phyloP scores from a whole-genome alignment of 225 moss, liverwort and hornwort genomes.

The Straminergon stramineum region DNA sequence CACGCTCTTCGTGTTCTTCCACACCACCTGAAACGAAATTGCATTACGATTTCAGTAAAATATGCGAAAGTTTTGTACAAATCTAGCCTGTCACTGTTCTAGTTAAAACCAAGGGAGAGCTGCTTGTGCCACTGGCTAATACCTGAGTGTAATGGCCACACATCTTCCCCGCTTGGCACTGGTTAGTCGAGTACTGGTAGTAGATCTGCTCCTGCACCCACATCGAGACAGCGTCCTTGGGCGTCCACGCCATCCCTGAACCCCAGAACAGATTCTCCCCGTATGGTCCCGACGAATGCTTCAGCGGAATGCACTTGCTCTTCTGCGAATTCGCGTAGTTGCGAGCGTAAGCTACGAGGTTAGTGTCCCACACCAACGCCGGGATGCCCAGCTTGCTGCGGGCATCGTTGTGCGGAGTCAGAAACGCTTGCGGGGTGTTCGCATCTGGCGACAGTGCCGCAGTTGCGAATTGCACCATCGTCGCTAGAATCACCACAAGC shows the following conservation, averaged over 20 bases:
- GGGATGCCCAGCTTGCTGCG: constrained; percentile 15
- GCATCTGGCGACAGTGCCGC: constrained; percentile 12
- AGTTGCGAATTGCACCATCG: neutral
- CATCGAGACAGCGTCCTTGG: constrained; percentile 11
- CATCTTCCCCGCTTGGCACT: constrained; percentile 12
- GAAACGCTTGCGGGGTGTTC: constrained; percentile 6
- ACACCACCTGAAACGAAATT: constrained; percentile 23
- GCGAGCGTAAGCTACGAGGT: constrained; percentile 11
- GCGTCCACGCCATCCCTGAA: constrained; percentile 11
- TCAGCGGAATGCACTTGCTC: constrained; percentile 8
- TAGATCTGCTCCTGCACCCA: constrained; percentile 28
- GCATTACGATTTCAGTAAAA: too few species aligned
- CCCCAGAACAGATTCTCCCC: constrained; percentile 60
- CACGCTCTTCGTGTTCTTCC: constrained; percentile 17
- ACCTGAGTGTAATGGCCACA: constrained; percentile 56
- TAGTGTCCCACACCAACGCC: constrained; percentile 9
- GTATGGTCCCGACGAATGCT: constrained; percentile 20
- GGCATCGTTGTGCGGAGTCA: constrained; percentile 36
- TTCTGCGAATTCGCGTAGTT: constrained; percentile 14
- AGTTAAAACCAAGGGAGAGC: neutral
- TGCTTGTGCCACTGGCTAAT: neutral
- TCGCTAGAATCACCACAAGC: neutral
- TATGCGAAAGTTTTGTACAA: neutral
- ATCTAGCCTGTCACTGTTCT: neutral
- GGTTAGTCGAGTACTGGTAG: constrained; percentile 23